Evolutionary conservation across 371 early-diverging fungal genomes (phyloP).

Genomic region (Apophysomyces elegans): DNA sequence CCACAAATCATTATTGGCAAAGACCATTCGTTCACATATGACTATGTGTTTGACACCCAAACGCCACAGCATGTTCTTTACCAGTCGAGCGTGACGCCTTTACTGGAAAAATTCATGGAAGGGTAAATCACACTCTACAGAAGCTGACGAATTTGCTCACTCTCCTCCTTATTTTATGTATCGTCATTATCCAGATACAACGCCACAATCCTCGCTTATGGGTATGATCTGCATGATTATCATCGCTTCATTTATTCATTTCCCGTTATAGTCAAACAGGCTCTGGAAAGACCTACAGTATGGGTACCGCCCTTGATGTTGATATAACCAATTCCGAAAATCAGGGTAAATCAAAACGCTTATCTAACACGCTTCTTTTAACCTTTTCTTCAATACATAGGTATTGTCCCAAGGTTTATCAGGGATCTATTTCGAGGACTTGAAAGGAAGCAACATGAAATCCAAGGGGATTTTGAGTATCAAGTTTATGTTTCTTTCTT

Average conservation of each 20-base stretch:
- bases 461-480: conserved; percentile 39
- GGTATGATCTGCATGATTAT: conserved; percentile 53
- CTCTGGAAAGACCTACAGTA: conserved; percentile 98
- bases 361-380: background rate
- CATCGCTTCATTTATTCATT: conserved; percentile 2
- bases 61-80: conserved; percentile 72
- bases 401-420: conserved; percentile 91
- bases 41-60: conserved; percentile 80
- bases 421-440: conserved; percentile 60
- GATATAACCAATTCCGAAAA: conserved; percentile 39
- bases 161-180: background rate
- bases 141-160: background rate
- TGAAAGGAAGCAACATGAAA: background rate
- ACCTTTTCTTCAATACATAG: conserved; percentile 32
- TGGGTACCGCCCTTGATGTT: conserved; percentile 80
- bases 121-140: conserved; percentile 57
- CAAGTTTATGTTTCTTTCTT: conserved; percentile 79
- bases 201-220: conserved; percentile 96
- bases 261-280: conserved; percentile 73
- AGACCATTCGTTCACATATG: conserved; percentile 80
- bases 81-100: conserved; percentile 63
- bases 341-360: conserved; percentile 23
- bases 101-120: conserved; percentile 82
- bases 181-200: conserved; percentile 56
- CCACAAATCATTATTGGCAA: conserved; percentile 65